Percentiles rank a stretch among this genome's conserved stretches.
Evolutionary conservation across 352 stramenopile genomes (phyloP).

Genomic region (Pythium dissimile): DNA sequence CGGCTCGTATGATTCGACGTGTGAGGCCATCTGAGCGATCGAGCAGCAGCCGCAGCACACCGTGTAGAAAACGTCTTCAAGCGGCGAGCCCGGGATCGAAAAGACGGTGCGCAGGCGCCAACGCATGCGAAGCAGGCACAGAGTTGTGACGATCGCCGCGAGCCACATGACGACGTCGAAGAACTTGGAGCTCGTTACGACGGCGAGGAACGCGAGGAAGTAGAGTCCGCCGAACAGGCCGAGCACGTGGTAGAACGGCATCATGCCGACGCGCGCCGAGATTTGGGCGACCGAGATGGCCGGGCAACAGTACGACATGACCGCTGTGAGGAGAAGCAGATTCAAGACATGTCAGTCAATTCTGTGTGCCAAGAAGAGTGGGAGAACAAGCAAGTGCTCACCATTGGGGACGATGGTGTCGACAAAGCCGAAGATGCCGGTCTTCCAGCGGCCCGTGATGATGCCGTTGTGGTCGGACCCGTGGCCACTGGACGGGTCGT

Average conservation of each 20-base stretch:
- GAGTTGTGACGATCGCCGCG: conserved; percentile 27
- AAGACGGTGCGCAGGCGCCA: conserved; percentile 63
- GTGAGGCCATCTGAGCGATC: conserved; percentile 73
- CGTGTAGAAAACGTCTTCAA: conserved; percentile 44
- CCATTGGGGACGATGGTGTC: conserved; percentile 70
- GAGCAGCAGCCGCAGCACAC: conserved; percentile 72
- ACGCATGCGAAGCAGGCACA: conserved; percentile 49
- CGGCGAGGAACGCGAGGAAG: conserved; percentile 39
- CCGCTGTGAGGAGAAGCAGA: conserved; percentile 22
- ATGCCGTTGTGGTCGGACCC: conserved; percentile 68
- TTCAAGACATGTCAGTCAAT: neutral
- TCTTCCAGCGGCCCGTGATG: conserved; percentile 74
- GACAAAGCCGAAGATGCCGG: conserved; percentile 61
- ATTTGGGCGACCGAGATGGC: conserved; percentile 61
- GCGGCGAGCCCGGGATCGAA: conserved; percentile 52
- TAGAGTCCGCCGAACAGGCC: conserved; percentile 48
- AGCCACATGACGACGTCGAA: conserved; percentile 47
- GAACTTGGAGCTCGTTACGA: conserved; percentile 30
- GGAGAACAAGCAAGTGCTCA: too few relatives aligned
- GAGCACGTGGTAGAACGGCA: conserved; percentile 56
- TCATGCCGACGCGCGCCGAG: conserved; percentile 50
- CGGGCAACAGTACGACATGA: conserved; percentile 70
- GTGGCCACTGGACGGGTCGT: conserved; percentile 24
- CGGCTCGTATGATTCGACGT: conserved; percentile 78
- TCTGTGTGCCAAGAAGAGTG: neutral